Conservation (phyloP, 163 green algal genomes). For the Chlamydomonas reinhardtii region DNA sequence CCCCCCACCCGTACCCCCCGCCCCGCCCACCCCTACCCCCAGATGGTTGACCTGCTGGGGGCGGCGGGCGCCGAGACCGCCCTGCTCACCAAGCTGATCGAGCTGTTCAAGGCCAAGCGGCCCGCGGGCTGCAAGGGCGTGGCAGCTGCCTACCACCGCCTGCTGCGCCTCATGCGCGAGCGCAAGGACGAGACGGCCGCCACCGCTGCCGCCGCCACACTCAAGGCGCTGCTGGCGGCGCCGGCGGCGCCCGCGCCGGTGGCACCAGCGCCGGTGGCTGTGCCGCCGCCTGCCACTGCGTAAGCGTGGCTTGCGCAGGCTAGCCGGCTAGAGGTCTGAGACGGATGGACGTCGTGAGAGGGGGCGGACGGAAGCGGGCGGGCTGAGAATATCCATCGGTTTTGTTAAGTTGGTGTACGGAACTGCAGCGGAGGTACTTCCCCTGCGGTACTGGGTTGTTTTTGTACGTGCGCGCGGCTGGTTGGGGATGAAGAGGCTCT, state of each 20-base stretch:
- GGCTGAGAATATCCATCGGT: no score
- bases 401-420: no score
- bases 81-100: conserved; percentile 2
- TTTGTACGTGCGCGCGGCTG: no score
- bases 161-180: conserved; percentile 4
- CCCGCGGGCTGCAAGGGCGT: conserved; percentile 29
- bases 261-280: background rate
- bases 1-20: no score
- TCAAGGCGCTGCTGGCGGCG: conserved; percentile 9
- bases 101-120: conserved; percentile 27
- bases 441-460: no score
- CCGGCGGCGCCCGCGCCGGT: background rate
- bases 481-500: no score
- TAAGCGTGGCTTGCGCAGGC: no score
- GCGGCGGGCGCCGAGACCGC: background rate
- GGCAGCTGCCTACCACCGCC: conserved; percentile 9
- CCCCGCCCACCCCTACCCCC: background rate
- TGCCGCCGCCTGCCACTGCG: background rate
- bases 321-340: no score
- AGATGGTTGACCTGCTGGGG: conserved; percentile 22
- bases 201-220: background rate
- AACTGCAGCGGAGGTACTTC: no score
- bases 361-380: no score
- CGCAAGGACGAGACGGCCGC: conserved; percentile 27
- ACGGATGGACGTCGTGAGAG: no score